Percentiles rank a stretch among this genome's conserved stretches.
Evolutionary conservation across 202 grass and related monocot genomes (phyloP).

Genomic region (Tripidium arundinaceum): DNA sequence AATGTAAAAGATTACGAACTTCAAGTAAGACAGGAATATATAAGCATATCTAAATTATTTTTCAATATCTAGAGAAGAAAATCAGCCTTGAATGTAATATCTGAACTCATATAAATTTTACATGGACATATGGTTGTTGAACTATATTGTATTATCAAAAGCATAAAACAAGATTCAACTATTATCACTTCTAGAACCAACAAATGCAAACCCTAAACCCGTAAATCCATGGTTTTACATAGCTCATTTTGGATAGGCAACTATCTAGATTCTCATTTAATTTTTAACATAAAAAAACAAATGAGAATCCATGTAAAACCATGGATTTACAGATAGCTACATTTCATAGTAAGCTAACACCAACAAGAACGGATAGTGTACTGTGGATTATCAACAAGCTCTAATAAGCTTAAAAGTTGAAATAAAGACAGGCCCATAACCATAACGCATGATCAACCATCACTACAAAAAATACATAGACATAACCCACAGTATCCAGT

Average conservation of each 20-base stretch:
- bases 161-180: background rate
- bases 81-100: background rate
- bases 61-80: background rate
- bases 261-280: background rate
- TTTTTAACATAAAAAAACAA: background rate
- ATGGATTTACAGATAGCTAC: background rate
- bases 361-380: background rate
- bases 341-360: background rate
- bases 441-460: background rate
- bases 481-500: too few relatives aligned
- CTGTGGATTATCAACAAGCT: background rate
- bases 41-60: background rate
- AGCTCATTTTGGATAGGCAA: background rate
- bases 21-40: slow-evolving; percentile 17
- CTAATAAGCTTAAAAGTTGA: background rate
- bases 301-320: background rate
- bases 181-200: background rate
- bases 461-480: background rate
- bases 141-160: slow-evolving; percentile 14
- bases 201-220: background rate
- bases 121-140: slow-evolving; percentile 15
- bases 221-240: background rate
- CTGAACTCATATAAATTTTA: slow-evolving; percentile 3
- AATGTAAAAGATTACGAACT: background rate
- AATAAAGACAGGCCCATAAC: background rate